Conservation (phyloP, 495 filamentous ascomycete species). For the Aspergillus heteromorphus region DNA sequence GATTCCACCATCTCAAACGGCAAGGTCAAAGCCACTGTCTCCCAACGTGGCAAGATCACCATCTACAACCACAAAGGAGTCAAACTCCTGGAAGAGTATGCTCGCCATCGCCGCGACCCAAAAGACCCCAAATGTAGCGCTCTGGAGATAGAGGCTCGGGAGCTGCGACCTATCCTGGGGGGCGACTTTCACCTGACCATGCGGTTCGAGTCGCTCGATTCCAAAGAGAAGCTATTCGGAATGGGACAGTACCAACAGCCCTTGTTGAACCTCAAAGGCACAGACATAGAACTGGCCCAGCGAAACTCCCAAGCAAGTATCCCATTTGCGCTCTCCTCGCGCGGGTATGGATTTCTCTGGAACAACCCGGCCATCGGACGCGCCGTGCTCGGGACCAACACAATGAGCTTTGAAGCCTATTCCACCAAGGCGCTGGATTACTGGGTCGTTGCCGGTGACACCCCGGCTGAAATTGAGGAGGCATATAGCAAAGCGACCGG, state of each 20-base stretch:
- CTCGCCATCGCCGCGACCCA: constrained; percentile 45
- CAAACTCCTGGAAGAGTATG: constrained; percentile 51
- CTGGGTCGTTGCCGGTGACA: constrained; percentile 53
- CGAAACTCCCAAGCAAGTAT: constrained; percentile 56
- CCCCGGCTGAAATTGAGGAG: constrained; percentile 46
- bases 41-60: constrained; percentile 44
- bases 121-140: constrained; percentile 52
- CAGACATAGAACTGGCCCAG: constrained; percentile 55
- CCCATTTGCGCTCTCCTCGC: constrained; percentile 49
- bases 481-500: constrained; percentile 48
- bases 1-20: constrained; percentile 46
- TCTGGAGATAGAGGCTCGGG: constrained; percentile 46
- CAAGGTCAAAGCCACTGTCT: constrained; percentile 45
- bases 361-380: constrained; percentile 54
- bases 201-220: constrained; percentile 47
- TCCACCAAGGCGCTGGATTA: constrained; percentile 51
- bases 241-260: constrained; percentile 62
- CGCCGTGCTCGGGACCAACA: constrained; percentile 50
- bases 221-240: constrained; percentile 52
- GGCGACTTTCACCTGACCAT: constrained; percentile 48
- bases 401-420: constrained; percentile 54
- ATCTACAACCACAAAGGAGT: constrained; percentile 40
- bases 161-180: constrained; percentile 48
- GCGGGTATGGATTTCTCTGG: constrained; percentile 55
- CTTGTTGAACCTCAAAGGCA: constrained; percentile 49